Conservation (phyloP, 2,329 filamentous ascomycete species). For the Trichophyton rubrum region DNA sequence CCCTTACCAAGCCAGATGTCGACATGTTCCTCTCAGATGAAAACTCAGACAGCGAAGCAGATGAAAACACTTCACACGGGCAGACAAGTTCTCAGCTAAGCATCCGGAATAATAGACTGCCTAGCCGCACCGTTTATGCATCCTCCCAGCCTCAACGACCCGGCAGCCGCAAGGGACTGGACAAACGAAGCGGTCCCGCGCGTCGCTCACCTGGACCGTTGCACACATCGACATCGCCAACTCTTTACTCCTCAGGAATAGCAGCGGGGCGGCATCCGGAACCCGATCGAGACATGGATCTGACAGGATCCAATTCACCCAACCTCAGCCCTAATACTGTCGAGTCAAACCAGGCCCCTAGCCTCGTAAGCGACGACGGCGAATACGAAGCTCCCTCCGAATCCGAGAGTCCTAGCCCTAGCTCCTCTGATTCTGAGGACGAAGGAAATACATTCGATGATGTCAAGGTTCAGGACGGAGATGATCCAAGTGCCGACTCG, state of each 20-base stretch:
- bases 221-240: constrained; percentile 27
- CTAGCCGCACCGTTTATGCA: constrained; percentile 46
- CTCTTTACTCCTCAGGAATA: constrained; percentile 17
- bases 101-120: constrained; percentile 33
- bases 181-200: constrained; percentile 25
- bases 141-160: constrained; percentile 39
- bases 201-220: constrained; percentile 31
- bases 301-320: constrained; percentile 24
- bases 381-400: constrained; percentile 59
- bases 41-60: constrained; percentile 25
- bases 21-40: constrained; percentile 30
- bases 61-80: constrained; percentile 15
- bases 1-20: constrained; percentile 33
- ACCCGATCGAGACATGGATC: constrained; percentile 37
- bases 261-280: not conserved
- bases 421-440: constrained; percentile 39
- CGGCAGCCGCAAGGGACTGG: constrained; percentile 47
- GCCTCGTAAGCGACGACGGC: constrained; percentile 61
- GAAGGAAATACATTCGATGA: constrained; percentile 39
- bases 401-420: constrained; percentile 44
- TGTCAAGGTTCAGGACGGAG: constrained; percentile 36
- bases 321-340: constrained; percentile 58
- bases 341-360: constrained; percentile 64
- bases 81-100: constrained; percentile 14
- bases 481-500: constrained; percentile 22